A percentile compares a stretch with the other conserved stretches of the same genome.
These are phyloP conservation scores for Verticillium albo-atrum DNA, from an alignment of 2,329 filamentous ascomycete genomes.

Conservation along the genomic window DNA sequence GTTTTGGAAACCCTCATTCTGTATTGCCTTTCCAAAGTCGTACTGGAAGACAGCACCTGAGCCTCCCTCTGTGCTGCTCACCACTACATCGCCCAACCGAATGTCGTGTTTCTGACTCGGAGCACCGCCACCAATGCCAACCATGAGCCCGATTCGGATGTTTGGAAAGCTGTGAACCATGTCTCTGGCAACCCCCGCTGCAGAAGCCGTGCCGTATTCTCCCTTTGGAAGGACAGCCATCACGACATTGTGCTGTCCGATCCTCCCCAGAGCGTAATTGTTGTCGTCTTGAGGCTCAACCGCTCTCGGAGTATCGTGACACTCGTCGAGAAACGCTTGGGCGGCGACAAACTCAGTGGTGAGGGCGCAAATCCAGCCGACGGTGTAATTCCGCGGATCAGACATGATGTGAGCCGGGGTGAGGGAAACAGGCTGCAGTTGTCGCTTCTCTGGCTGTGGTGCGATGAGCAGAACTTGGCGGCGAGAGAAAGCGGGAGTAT, in stretches of 20 bases:
- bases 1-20: too few species aligned
- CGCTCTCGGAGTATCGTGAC: constrained; percentile 20
- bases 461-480: too few species aligned
- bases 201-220: constrained; percentile 22
- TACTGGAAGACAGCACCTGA: too few species aligned
- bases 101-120: constrained; percentile 13
- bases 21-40: too few species aligned
- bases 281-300: constrained; percentile 13
- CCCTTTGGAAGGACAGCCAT: constrained; percentile 24
- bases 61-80: constrained; percentile 10
- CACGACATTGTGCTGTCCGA: constrained; percentile 26
- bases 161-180: constrained; percentile 23
- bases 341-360: constrained; percentile 31
- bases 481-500: too few species aligned
- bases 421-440: too few species aligned
- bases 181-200: constrained; percentile 21
- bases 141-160: constrained; percentile 25
- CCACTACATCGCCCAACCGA: constrained; percentile 19
- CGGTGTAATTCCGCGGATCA: constrained; percentile 22
- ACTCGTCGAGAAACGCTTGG: constrained; percentile 31
- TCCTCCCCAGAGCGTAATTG: constrained; percentile 21
- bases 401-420: background rate
- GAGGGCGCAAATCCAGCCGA: constrained; percentile 41
- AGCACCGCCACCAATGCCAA: constrained; percentile 21
- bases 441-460: too few species aligned